Conservation (phyloP, 2,329 filamentous ascomycete genomes). For the Aspergillus uvarum region DNA sequence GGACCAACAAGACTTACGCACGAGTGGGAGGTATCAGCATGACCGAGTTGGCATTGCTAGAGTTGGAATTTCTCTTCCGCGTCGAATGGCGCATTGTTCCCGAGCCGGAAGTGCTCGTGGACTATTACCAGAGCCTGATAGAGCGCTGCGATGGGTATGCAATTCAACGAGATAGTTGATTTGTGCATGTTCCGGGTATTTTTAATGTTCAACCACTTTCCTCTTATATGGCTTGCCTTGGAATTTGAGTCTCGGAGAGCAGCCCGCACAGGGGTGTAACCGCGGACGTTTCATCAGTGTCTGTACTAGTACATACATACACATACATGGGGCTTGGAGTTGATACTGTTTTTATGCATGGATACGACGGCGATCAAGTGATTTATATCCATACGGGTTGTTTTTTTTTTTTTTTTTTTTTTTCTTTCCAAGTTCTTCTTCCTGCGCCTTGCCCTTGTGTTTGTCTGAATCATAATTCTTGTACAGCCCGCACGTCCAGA, state of each 20-base stretch:
- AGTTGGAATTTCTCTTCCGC: constrained; percentile 87
- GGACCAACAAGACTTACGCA: constrained; percentile 97
- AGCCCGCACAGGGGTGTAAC: not conserved
- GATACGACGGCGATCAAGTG: not conserved
- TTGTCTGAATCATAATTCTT: too few relatives aligned
- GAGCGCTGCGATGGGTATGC: constrained; percentile 62
- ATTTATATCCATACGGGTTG: constrained; percentile 13
- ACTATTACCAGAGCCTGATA: constrained; percentile 88
- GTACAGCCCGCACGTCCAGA: too few relatives aligned
- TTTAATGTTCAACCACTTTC: not conserved
- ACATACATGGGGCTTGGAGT: constrained; percentile 21
- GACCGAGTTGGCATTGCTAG: constrained; percentile 82
- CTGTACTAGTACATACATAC: constrained; percentile 18
- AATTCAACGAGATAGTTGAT: constrained; percentile 43
- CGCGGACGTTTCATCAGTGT: not conserved
- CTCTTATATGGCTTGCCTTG: not conserved
- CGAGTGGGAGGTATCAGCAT: constrained; percentile 89
- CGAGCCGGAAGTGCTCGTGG: constrained; percentile 86
- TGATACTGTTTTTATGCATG: constrained; percentile 18
- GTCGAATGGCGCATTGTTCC: constrained; percentile 98
- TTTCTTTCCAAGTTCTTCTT: not conserved
- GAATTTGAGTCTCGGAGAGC: not conserved
- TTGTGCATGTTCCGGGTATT: not conserved
- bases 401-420: not conserved
- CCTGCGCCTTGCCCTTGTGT: not conserved